Evolutionary conservation across 441 rosid genomes (phyloP).

Genomic region (Metrosideros polymorpha): DNA sequence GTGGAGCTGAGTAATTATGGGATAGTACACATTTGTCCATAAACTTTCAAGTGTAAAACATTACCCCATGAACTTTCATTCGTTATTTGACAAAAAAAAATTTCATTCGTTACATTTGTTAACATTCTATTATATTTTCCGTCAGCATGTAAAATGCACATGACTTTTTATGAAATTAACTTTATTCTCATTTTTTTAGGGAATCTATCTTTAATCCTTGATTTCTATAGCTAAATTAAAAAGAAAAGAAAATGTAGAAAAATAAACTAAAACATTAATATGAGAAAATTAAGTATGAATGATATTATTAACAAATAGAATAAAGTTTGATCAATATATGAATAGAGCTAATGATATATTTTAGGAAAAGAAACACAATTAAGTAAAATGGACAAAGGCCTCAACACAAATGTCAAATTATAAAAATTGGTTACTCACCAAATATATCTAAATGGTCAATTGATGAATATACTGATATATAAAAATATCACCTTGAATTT

Average conservation of each 20-base stretch:
- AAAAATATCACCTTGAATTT: background rate
- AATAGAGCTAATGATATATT: background rate
- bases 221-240: accelerated
- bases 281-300: background rate
- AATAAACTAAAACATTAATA: background rate
- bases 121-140: background rate
- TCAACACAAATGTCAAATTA: background rate
- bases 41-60: background rate
- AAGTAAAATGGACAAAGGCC: background rate
- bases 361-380: background rate
- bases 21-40: background rate
- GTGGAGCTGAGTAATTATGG: accelerated
- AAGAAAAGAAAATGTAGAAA: background rate
- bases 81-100: too few species aligned
- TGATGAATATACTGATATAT: background rate
- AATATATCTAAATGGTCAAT: background rate
- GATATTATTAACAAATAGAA: background rate
- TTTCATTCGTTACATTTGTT: accelerated
- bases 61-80: background rate
- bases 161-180: background rate
- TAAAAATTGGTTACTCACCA: background rate
- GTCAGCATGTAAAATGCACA: background rate
- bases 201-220: background rate
- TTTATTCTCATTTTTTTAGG: accelerated
- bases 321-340: background rate